Percentiles rank a stretch among this genome's conserved stretches.
phyloP scores from a whole-genome alignment of 306 rosid species.

The Psophocarpus tetragonolobus region DNA sequence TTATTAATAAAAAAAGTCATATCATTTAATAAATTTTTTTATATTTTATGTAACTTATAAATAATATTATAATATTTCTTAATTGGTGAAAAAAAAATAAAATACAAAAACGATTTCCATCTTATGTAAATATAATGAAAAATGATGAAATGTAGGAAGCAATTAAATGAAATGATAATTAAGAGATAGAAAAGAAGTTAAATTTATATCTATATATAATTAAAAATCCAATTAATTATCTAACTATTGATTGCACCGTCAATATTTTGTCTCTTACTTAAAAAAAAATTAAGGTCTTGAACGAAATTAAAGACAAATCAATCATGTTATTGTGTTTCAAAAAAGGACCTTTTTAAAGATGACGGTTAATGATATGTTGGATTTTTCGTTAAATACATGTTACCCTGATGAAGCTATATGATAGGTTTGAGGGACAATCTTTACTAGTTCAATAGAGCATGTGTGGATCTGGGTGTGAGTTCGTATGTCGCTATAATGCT shows the following conservation, averaged over 20 bases:
- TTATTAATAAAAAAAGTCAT: no score
- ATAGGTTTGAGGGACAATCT: constrained; percentile 6
- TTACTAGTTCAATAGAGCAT: background rate
- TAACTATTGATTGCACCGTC: background rate
- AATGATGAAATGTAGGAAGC: background rate
- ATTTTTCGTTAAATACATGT: constrained; percentile 3
- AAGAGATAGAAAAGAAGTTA: background rate
- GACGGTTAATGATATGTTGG: background rate
- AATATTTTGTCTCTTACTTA: background rate
- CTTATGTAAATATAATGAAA: background rate
- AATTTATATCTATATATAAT: no score
- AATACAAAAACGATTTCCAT: no score
- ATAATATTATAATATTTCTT: no score
- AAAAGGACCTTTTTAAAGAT: constrained; percentile 21
- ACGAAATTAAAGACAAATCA: background rate
- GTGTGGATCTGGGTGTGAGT: background rate
- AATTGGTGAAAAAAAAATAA: no score
- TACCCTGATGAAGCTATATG: background rate
- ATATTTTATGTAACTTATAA: no score
- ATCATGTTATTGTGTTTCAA: background rate
- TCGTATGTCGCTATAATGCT: constrained; percentile 1
- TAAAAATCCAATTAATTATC: background rate
- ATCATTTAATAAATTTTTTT: no score
- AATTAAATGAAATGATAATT: background rate
- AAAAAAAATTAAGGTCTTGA: background rate